Evolutionary conservation across 140 eudicot genomes (phyloP), one percentile per base, ranked within the genome.

Genomic region (Oenanthe javanica): DNA sequence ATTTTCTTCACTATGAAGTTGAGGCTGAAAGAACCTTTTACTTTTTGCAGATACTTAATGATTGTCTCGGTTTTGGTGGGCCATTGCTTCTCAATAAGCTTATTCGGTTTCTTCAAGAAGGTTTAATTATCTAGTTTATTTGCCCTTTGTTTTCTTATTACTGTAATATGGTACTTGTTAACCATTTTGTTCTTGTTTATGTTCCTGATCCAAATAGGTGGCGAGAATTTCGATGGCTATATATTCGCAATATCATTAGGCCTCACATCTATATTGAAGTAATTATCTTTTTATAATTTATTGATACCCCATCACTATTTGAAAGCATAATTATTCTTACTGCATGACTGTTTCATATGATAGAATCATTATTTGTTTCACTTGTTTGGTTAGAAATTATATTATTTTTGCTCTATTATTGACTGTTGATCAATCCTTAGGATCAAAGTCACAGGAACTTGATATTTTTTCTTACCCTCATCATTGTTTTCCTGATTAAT

Each of bases 31-130:
- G 43, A 48, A 48, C 48, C 77, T 67, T 31, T 31, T 47, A 75
- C 52, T 16, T 72, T 81, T 47, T 87, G 61, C 87, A 94, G 98
- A 93, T 92, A 55, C 71, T 92, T 51, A 94, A 92, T 86, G 96
- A 94, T 72, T 90, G 94, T 82, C 91, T 94, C n/a, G 93, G 98
- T 77, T 94, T 94, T 87, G 91, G 88, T 63, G 97, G 98, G 74
- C 98, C 98, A 11, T 75, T 93, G 90, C 93, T 93, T 89, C 93
- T 93, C 82, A 93, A 93, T 83, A 89, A 78, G 92, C 89, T 94
- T 86, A 92, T 94, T 82, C 90, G 84, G 79, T 94, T 89, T 89
- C 97, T 94, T 82, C 97, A 92, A 85, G 81, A 90, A 90, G 98
- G 98, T 94, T 83, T 52, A 16, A 76, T 9, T 72, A 67, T 59